Conservation (phyloP, 331 rosid genomes). For the Malus hybrid region DNA sequence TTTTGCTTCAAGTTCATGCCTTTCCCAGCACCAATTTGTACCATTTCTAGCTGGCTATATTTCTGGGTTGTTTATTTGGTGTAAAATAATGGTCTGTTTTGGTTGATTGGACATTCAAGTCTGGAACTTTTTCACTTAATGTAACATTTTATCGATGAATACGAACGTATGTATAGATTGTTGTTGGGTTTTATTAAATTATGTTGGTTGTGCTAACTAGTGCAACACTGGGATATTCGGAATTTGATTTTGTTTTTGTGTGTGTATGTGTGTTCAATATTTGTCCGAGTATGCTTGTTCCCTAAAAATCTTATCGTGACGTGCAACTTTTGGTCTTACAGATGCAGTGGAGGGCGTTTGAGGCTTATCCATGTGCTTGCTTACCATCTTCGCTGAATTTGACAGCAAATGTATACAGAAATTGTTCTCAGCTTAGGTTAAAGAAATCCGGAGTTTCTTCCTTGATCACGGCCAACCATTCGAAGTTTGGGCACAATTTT, state of each 20-base stretch:
- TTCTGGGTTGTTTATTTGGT: not conserved
- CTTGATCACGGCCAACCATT: constrained; percentile 12
- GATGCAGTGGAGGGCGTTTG: constrained; percentile 54
- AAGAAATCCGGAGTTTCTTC: constrained; percentile 20
- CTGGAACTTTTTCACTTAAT: not conserved
- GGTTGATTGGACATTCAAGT: not conserved
- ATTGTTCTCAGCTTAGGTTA: constrained; percentile 27
- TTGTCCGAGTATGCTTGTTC: not conserved
- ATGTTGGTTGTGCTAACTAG: not conserved
- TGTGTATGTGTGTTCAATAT: not conserved
- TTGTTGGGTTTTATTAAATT: not conserved
- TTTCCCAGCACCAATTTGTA: not conserved
- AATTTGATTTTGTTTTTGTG: not conserved
- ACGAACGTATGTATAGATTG: not conserved
- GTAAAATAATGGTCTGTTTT: not conserved
- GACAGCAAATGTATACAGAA: constrained; percentile 19
- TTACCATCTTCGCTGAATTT: constrained; percentile 19
- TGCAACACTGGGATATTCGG: not conserved
- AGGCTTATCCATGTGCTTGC: constrained; percentile 18
- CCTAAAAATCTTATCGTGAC: not conserved
- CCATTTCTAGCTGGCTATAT: not conserved
- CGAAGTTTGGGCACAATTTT: constrained; percentile 10
- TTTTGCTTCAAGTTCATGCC: not conserved
- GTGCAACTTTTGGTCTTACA: constrained; percentile 19
- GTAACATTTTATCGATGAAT: not conserved